Evolutionary conservation across 2,329 filamentous ascomycete genomes (phyloP).

Genomic region (Talaromyces sp.): DNA sequence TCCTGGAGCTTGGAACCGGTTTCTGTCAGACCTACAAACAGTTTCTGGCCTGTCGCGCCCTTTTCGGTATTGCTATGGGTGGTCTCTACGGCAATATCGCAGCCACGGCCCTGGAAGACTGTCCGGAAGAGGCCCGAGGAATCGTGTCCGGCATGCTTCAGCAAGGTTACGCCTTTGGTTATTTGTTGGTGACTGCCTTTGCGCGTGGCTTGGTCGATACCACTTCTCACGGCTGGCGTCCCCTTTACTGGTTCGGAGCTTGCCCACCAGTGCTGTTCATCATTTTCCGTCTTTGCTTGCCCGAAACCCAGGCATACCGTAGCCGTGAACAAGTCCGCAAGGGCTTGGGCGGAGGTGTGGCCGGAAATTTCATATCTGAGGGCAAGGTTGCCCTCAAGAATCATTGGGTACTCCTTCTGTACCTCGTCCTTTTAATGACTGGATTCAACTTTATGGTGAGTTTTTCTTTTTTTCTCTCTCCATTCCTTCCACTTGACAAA

Average conservation of each 20-base stretch:
- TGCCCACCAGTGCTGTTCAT: slow-evolving; percentile 77
- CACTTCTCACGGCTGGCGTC: slow-evolving; percentile 73
- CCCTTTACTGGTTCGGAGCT: slow-evolving; percentile 85
- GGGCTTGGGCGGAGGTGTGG: slow-evolving; percentile 51
- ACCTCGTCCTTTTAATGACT: slow-evolving; percentile 81
- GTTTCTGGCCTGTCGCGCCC: slow-evolving; percentile 54
- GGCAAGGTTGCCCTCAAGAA: slow-evolving; percentile 71
- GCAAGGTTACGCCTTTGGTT: slow-evolving; percentile 61
- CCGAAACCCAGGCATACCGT: slow-evolving; percentile 71
- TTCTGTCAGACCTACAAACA: slow-evolving; percentile 55
- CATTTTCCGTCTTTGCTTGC: slow-evolving; percentile 67
- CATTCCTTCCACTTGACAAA: neutral
- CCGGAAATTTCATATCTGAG: slow-evolving; percentile 66
- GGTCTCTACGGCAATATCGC: slow-evolving; percentile 58
- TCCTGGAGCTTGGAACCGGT: slow-evolving; percentile 55
- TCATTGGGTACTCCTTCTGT: slow-evolving; percentile 75
- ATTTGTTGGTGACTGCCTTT: slow-evolving; percentile 56
- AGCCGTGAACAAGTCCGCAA: slow-evolving; percentile 60
- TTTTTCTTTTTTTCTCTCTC: neutral
- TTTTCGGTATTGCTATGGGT: slow-evolving; percentile 62
- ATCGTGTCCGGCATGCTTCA: slow-evolving; percentile 59
- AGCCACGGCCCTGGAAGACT: slow-evolving; percentile 59
- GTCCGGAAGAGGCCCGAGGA: slow-evolving; percentile 53
- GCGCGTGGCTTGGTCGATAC: slow-evolving; percentile 54
- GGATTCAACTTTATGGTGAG: slow-evolving; percentile 81